Base-by-base conservation (phyloP, 164 flowering plant genomes). In the Litsea cubeba region DNA sequence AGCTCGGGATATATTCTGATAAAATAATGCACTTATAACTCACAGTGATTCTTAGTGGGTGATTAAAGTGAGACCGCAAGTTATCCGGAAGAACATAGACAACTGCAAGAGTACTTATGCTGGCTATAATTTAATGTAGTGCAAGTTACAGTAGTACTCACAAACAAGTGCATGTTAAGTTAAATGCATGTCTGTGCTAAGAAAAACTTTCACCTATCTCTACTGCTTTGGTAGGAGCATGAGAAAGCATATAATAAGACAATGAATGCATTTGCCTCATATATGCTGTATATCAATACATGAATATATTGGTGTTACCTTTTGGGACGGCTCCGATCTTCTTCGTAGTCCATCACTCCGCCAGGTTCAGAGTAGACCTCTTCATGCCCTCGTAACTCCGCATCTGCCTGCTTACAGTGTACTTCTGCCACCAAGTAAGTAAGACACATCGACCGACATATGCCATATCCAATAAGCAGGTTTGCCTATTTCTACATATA, bases 401-500 rank as follows among this genome's bases (percentile, higher is more conserved):
- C 49, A 84, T 88, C 90, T 78, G 85, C 96, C 97, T 95, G 94
- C 97, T 89, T 76, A 90, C 87, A 92, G 91, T 87, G 83, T 85
- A 92, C 96, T 88, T 94, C 97, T 92, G 98, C 97, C 94, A 92
- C 83, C 87, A 87, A 58, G 97, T 95, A 95, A 91, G 98, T 54
- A 54, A 91, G 93, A 88, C 90, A 84, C 89, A 88, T 91, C 95
- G 93, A 91, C 96, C 78, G 79, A 86, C 83, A 90, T 84, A 86
- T 79, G 82, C 83, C 76, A 82, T 63, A 80, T 63, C 65, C 73
- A 40, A 68, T 77, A 78, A 77, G 76, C 30, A 78, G 70, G 60
- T 40, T 30, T 46, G n/a, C 65, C 64, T 28, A 70, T 65, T 10
- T 30, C 62, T 54, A 26, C 24, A 65, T 22, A 17, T 50, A 25